These are phyloP conservation scores for Fusarium sp. DNA, from an alignment of 2,329 filamentous ascomycete species.

Conservation along the genomic window DNA sequence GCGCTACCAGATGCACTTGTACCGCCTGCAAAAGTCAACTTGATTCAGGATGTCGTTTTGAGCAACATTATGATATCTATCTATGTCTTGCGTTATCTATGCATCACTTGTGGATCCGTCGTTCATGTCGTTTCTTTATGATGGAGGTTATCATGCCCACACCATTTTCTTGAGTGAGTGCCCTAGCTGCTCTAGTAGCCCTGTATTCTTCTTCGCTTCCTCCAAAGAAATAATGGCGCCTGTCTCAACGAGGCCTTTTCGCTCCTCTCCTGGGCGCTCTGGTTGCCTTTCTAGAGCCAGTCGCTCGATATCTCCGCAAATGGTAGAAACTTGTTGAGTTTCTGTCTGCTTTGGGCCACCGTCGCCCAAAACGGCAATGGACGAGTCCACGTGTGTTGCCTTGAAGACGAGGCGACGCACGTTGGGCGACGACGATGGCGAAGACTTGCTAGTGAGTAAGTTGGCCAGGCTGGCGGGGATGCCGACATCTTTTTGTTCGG, in stretches of 20 bases:
- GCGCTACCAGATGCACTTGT: constrained; percentile 92
- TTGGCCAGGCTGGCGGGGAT: constrained; percentile 51
- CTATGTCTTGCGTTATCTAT: constrained; percentile 30
- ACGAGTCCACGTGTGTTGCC: constrained; percentile 57
- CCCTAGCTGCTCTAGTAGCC: constrained; percentile 84
- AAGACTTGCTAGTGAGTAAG: constrained; percentile 53
- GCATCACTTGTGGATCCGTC: constrained; percentile 5
- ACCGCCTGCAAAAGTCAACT: constrained; percentile 54
- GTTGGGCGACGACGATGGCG: constrained; percentile 14
- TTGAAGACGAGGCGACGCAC: constrained; percentile 34
- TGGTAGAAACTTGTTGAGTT: constrained; percentile 65
- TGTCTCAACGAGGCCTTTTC: constrained; percentile 60
- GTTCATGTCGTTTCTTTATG: constrained; percentile 25
- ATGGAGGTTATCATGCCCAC: constrained; percentile 65
- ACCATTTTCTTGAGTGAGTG: constrained; percentile 94
- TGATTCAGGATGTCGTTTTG: constrained; percentile 20
- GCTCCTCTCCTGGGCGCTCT: constrained; percentile 52
- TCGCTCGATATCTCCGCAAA: constrained; percentile 80
- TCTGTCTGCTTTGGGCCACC: constrained; percentile 59
- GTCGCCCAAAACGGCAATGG: constrained; percentile 61
- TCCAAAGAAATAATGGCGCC: constrained; percentile 82
- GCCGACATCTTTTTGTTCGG: constrained; percentile 34
- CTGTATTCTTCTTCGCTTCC: constrained; percentile 87
- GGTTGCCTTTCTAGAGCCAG: constrained; percentile 63
- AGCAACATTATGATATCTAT: constrained; percentile 33